Conservation (phyloP, 768 basidiomycete genomes). For the Chiua virens region DNA sequence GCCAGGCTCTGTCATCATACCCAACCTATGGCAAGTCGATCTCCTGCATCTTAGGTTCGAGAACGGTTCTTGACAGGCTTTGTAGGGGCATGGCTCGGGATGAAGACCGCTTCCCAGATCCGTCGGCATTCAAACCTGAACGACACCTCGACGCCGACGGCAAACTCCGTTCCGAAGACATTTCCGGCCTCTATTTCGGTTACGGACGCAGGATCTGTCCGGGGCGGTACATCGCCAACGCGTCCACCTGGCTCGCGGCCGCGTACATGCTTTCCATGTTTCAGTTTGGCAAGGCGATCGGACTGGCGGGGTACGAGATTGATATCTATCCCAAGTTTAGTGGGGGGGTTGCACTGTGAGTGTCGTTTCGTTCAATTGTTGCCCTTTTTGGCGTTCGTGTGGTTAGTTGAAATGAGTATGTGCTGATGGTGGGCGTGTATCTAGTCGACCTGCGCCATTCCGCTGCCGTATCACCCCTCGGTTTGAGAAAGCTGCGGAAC, state of each 20-base stretch:
- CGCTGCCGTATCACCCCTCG: constrained; percentile 21
- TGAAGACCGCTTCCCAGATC: constrained; percentile 26
- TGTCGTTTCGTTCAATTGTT: background rate
- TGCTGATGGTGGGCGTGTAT: background rate
- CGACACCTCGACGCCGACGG: constrained; percentile 27
- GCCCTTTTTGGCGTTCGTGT: background rate
- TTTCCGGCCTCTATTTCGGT: constrained; percentile 30
- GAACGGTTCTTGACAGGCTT: background rate
- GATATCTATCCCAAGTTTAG: constrained; percentile 21
- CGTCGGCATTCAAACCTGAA: constrained; percentile 36
- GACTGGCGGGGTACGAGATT: constrained; percentile 21
- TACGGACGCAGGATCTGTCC: constrained; percentile 30
- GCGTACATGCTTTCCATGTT: constrained; percentile 21
- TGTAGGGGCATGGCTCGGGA: constrained; percentile 25
- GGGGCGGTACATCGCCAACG: constrained; percentile 20
- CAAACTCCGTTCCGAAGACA: constrained; percentile 20
- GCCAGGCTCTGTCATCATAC: constrained; percentile 21
- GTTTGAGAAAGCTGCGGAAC: constrained; percentile 4
- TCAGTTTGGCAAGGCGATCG: constrained; percentile 21
- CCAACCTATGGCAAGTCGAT: constrained; percentile 18
- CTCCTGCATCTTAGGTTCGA: background rate
- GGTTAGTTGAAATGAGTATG: background rate
- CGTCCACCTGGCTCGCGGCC: constrained; percentile 20
- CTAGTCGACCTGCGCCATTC: constrained; percentile 17
- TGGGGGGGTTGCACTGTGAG: constrained; percentile 17